Percentiles rank a stretch among this genome's conserved stretches.
Evolutionary conservation across 768 basidiomycete species (phyloP).

Genomic region (Paxillus ammoniavirescens): DNA sequence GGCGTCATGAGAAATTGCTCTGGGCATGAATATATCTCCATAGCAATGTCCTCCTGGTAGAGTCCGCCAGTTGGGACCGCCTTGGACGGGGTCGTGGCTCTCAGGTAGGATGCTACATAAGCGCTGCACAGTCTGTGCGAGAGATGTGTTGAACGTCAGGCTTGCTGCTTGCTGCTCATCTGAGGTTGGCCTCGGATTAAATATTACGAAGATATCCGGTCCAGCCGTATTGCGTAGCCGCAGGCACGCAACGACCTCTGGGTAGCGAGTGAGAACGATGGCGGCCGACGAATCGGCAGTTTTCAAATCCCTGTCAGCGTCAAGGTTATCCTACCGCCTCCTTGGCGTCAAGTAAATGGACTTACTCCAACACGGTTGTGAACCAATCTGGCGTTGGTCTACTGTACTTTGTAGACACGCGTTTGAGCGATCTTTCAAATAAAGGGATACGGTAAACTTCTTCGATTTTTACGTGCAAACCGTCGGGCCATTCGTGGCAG

Average conservation of each 20-base stretch:
- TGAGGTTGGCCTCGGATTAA: slow-evolving; percentile 57
- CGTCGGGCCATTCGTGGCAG: slow-evolving; percentile 46
- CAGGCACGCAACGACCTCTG: slow-evolving; percentile 55
- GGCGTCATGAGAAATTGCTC: slow-evolving; percentile 14
- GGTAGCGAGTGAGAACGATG: slow-evolving; percentile 56
- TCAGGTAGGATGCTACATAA: slow-evolving; percentile 44
- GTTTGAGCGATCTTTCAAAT: slow-evolving; percentile 42
- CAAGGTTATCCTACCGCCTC: neutral
- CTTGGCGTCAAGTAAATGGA: neutral
- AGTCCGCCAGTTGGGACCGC: slow-evolving; percentile 49
- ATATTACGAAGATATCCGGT: slow-evolving; percentile 49
- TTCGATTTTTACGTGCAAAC: slow-evolving; percentile 48
- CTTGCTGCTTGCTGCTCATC: slow-evolving; percentile 50
- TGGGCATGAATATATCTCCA: slow-evolving; percentile 50
- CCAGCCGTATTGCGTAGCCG: slow-evolving; percentile 19
- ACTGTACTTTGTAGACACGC: slow-evolving; percentile 34
- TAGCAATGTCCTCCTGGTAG: slow-evolving; percentile 53
- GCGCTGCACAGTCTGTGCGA: slow-evolving; percentile 38
- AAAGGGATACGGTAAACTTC: slow-evolving; percentile 46
- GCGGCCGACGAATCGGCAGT: slow-evolving; percentile 21
- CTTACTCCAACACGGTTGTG: slow-evolving; percentile 21
- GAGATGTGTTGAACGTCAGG: slow-evolving; percentile 48
- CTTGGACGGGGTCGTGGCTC: slow-evolving; percentile 32
- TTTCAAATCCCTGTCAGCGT: slow-evolving; percentile 23
- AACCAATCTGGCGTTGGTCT: slow-evolving; percentile 34